Percentiles rank a stretch among this genome's conserved stretches.
These are phyloP conservation scores for Aspergillus unguis DNA, from an alignment of 2,329 filamentous ascomycete genomes.

Conservation along the genomic window DNA sequence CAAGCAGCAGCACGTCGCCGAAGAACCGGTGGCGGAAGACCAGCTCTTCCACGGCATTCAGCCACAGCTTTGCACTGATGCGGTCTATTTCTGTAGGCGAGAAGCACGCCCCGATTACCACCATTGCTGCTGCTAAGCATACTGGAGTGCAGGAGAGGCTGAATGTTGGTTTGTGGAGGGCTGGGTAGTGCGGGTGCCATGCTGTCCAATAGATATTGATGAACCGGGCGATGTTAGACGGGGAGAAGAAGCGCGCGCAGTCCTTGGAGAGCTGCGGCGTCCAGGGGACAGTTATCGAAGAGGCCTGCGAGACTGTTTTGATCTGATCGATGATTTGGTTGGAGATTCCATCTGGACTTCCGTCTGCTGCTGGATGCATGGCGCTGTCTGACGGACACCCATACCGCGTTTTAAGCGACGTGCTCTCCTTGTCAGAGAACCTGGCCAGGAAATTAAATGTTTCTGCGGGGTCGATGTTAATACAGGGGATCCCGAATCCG, in stretches of 20 bases:
- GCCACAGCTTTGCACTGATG: background rate
- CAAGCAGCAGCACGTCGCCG: background rate
- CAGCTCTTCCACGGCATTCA: background rate
- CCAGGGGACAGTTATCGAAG: background rate
- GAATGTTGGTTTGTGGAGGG: background rate
- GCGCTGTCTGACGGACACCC: background rate
- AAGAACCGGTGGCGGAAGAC: background rate
- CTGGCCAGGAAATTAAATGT: background rate
- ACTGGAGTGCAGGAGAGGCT: background rate
- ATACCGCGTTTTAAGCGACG: background rate
- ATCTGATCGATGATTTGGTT: background rate
- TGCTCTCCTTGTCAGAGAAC: background rate
- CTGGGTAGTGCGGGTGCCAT: background rate
- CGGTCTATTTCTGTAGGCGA: background rate
- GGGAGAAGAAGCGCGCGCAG: background rate
- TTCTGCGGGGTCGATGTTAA: background rate
- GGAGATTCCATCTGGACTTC: too few relatives aligned
- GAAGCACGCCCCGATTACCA: background rate
- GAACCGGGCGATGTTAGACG: background rate
- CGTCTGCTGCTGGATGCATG: too few relatives aligned
- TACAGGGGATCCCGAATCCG: background rate
- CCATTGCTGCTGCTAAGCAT: background rate
- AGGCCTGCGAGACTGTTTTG: background rate
- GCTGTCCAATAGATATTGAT: background rate
- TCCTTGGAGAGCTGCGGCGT: background rate